These are phyloP conservation scores for Fusarium coicis DNA, from an alignment of 2,329 filamentous ascomycete species.

Conservation along the genomic window DNA sequence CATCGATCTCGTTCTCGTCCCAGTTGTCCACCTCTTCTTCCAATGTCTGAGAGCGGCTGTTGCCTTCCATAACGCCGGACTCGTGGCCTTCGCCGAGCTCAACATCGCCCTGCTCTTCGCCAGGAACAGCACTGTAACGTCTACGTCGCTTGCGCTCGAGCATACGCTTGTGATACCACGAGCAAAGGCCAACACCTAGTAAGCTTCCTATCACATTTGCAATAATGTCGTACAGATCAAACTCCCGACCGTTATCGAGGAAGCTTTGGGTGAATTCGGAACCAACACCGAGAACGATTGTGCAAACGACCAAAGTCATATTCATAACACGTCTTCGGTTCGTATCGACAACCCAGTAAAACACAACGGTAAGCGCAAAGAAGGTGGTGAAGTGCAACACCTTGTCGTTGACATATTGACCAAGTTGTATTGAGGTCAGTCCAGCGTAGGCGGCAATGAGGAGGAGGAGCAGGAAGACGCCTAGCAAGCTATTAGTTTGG, in stretches of 20 bases:
- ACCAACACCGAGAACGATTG: conserved; percentile 74
- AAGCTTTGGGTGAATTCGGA: conserved; percentile 81
- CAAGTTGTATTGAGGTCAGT: conserved; percentile 72
- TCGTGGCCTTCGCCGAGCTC: conserved; percentile 82
- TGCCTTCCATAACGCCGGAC: conserved; percentile 65
- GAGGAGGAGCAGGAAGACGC: conserved; percentile 75
- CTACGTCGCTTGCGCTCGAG: conserved; percentile 83
- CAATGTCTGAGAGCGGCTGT: conserved; percentile 55
- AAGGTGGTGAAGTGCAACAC: conserved; percentile 87
- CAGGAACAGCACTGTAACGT: conserved; percentile 76
- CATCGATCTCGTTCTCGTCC: conserved; percentile 81
- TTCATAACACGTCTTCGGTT: conserved; percentile 86
- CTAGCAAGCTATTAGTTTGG: conserved; percentile 54
- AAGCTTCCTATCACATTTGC: conserved; percentile 87
- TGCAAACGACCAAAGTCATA: conserved; percentile 84
- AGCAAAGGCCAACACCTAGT: conserved; percentile 76
- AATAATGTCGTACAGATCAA: conserved; percentile 85
- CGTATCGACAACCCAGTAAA: conserved; percentile 98
- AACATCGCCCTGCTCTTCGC: conserved; percentile 72
- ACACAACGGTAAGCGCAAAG: conserved; percentile 85
- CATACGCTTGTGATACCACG: conserved; percentile 96
- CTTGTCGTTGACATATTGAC: conserved; percentile 82
- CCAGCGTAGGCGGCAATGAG: conserved; percentile 82
- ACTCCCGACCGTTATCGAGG: conserved; percentile 76
- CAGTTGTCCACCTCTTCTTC: conserved; percentile 92